Conservation (phyloP, 148 eudicot species). For the Rhododendron griersonianum region DNA sequence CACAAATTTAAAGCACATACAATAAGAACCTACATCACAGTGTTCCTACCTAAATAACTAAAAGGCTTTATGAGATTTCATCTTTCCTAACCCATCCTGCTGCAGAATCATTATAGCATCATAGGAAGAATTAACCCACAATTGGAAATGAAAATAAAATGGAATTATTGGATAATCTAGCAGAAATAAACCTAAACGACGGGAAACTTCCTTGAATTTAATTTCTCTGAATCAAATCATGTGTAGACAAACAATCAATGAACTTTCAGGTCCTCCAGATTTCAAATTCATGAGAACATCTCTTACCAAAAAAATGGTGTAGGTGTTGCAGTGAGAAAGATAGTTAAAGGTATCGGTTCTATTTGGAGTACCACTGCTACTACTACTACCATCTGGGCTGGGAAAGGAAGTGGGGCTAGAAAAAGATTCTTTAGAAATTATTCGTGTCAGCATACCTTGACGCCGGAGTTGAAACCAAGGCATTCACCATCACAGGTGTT, state of each 20-base stretch:
- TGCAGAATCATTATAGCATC: neutral
- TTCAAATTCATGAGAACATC: neutral
- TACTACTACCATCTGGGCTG: neutral
- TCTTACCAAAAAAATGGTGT: neutral
- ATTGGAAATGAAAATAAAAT: neutral
- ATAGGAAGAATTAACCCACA: neutral
- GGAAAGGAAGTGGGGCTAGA: slow-evolving; percentile 1
- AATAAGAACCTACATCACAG: neutral
- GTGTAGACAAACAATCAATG: neutral
- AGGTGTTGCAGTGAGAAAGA: neutral
- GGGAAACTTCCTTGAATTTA: neutral
- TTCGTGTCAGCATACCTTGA: slow-evolving; percentile 54
- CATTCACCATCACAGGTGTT: slow-evolving; percentile 57
- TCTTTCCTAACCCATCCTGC: neutral
- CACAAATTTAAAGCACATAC: neutral
- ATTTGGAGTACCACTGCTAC: neutral
- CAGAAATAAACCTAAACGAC: neutral
- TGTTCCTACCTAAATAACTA: neutral
- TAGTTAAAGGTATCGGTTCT: neutral
- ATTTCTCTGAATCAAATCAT: neutral
- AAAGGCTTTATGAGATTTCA: neutral
- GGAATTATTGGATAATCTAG: neutral
- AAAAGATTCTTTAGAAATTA: neutral
- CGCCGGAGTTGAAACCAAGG: slow-evolving; percentile 80
- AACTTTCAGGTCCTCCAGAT: neutral